These are phyloP conservation scores for Podospora bellae-mahoneyi DNA, from an alignment of 495 filamentous ascomycete species.

Conservation along the genomic window DNA sequence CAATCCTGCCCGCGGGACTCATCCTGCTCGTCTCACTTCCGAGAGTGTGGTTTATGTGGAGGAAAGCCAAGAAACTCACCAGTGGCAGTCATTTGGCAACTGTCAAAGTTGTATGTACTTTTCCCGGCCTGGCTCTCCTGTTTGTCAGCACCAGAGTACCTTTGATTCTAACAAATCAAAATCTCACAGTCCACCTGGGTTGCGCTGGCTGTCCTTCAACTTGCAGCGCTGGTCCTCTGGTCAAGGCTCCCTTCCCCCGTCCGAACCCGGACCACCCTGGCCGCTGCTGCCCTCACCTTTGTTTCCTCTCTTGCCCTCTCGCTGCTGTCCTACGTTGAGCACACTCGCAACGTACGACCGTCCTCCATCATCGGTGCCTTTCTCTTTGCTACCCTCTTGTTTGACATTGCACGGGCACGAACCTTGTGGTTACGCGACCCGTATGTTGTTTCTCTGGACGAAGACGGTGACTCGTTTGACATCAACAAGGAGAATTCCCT, in stretches of 20 bases:
- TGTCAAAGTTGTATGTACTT: constrained; percentile 26
- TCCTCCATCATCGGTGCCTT: constrained; percentile 57
- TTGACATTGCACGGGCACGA: constrained; percentile 48
- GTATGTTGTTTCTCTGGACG: not conserved
- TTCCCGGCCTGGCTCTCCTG: not conserved
- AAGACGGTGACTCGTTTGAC: not conserved
- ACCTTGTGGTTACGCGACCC: constrained; percentile 41
- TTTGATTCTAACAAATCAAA: not conserved
- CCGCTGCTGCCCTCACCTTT: constrained; percentile 46
- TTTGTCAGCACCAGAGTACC: not conserved
- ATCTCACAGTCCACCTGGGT: constrained; percentile 43
- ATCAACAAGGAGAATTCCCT: constrained; percentile 10
- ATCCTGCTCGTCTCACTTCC: constrained; percentile 46
- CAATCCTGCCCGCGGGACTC: constrained; percentile 43
- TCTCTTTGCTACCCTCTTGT: constrained; percentile 53
- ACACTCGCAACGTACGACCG: constrained; percentile 37
- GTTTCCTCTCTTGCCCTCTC: constrained; percentile 33
- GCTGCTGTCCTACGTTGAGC: constrained; percentile 43
- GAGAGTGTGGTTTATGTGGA: constrained; percentile 48
- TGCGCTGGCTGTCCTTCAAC: constrained; percentile 42
- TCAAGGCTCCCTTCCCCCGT: constrained; percentile 29
- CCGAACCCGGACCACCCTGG: constrained; percentile 47
- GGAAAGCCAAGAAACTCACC: constrained; percentile 23
- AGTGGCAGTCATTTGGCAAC: constrained; percentile 6
- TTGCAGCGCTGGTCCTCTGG: constrained; percentile 51